Base-by-base conservation (phyloP, 2,329 filamentous ascomycete species). In the Hymenoscyphus infarciens region DNA sequence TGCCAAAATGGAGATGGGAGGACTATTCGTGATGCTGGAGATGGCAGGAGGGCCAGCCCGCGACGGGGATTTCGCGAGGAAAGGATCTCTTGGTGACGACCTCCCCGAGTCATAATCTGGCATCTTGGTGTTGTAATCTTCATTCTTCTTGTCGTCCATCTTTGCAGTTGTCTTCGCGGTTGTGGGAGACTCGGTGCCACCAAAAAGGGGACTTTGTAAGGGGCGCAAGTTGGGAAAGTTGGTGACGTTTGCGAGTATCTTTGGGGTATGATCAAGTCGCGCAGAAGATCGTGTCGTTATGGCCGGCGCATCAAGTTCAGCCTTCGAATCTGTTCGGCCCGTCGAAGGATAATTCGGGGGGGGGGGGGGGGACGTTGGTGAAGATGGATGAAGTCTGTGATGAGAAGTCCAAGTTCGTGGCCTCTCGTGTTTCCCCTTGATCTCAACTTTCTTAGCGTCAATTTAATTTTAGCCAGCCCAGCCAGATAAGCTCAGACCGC, bases 101-200 rank as follows among this genome's bases (percentile, higher is more conserved):
- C 65, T 71, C 64, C 68, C 67, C 10, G 45, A 52, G 74, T 66
- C 69, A 69, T 68, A 71, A 2, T 72, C 69, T 38, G 84, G 84
- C 80, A 91, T 85, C 71, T 89, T 85, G 74, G 91, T 82, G 66
- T 83, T 79, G 73, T 88, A 91, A 75, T 95, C 90, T 75, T 90
- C 89, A 77, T 91, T 95, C 83, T 95, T 96, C 76, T 93, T 92
- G 81, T 95, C 90, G 73, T 88, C 83, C 92, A 96, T 96, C 68
- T 72, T 82, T 74, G 69, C 68, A 65, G 61, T 52, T 55, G 53
- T 96, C 68, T 72, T 82, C 74, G 69, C 68, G 65, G 61, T 52
- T 55, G 53, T 29, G 29, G 33, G 56, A 61, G 33, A 35, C 27
- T 54, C 42, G 27, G 57, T 13, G 6, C 52, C 39, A 42, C 38